phyloP scores from a whole-genome alignment of 805 yeast species.

The Candida succiphila region DNA sequence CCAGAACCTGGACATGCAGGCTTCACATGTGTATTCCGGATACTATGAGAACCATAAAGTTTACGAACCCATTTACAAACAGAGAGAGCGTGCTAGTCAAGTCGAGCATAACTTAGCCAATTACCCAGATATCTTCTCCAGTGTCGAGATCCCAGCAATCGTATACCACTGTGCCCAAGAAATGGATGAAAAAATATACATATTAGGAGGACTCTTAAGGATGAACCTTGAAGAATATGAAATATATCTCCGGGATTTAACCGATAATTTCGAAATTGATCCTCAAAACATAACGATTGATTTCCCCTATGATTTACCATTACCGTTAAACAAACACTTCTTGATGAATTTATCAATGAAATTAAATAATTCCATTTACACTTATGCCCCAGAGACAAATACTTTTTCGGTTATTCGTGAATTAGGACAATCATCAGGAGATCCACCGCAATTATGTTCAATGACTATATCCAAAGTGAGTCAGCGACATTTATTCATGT shows the following conservation, averaged over 20 bases:
- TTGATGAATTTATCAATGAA: conserved; percentile 31
- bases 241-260: conserved; percentile 12
- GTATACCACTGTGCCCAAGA: conserved; percentile 34
- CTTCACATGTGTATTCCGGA: too few species aligned
- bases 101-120: too few species aligned
- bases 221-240: conserved; percentile 15
- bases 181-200: conserved; percentile 25
- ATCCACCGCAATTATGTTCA: conserved; percentile 45
- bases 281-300: conserved; percentile 19
- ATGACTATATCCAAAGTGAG: conserved; percentile 40
- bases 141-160: conserved; percentile 29
- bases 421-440: conserved; percentile 1
- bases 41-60: not conserved
- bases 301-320: conserved; percentile 27
- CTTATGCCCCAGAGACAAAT: conserved; percentile 29
- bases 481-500: conserved; percentile 45
- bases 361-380: conserved; percentile 27
- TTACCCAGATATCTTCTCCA: conserved; percentile 27
- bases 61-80: not conserved
- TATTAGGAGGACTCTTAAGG: conserved; percentile 35
- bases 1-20: too few species aligned
- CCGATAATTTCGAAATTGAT: conserved; percentile 22
- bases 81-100: too few species aligned
- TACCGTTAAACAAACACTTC: conserved; percentile 32
- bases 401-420: conserved; percentile 18